These are phyloP conservation scores for Mucor plumbeus DNA, from an alignment of 371 early-diverging fungal species.

Conservation along the genomic window DNA sequence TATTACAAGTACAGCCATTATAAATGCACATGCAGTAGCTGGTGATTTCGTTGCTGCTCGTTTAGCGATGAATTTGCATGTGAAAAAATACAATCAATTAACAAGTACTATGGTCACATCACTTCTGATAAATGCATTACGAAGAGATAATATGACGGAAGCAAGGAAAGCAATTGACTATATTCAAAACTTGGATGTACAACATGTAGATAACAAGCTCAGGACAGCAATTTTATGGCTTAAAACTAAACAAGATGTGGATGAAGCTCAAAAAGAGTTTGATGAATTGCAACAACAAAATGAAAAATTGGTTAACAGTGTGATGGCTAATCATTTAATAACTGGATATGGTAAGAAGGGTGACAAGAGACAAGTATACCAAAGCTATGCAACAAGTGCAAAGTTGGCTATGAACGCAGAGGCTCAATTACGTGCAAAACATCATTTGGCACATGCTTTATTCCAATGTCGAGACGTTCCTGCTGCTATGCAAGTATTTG, in stretches of 20 bases:
- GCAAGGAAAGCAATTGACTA: slow-evolving; percentile 22
- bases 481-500: slow-evolving; percentile 40
- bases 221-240: slow-evolving; percentile 44
- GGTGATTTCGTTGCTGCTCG: slow-evolving; percentile 40
- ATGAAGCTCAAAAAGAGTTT: slow-evolving; percentile 32
- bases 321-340: slow-evolving; percentile 52
- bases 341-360: slow-evolving; percentile 31
- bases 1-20: slow-evolving; percentile 40
- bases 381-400: slow-evolving; percentile 1
- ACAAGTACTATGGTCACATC: slow-evolving; percentile 35
- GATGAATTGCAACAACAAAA: slow-evolving; percentile 28
- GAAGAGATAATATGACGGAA: slow-evolving; percentile 28
- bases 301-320: slow-evolving; percentile 25
- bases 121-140: slow-evolving; percentile 41
- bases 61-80: slow-evolving; percentile 20
- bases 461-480: slow-evolving; percentile 53
- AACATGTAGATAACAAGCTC: slow-evolving; percentile 31
- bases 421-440: slow-evolving; percentile 26
- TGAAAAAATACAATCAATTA: slow-evolving; percentile 9
- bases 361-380: slow-evolving; percentile 14
- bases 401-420: background rate
- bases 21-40: slow-evolving; percentile 44
- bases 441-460: slow-evolving; percentile 38
- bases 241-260: slow-evolving; percentile 32
- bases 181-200: slow-evolving; percentile 12